Evolutionary conservation across 306 rosid genomes (phyloP).

Genomic region (Acmispon strigosus): DNA sequence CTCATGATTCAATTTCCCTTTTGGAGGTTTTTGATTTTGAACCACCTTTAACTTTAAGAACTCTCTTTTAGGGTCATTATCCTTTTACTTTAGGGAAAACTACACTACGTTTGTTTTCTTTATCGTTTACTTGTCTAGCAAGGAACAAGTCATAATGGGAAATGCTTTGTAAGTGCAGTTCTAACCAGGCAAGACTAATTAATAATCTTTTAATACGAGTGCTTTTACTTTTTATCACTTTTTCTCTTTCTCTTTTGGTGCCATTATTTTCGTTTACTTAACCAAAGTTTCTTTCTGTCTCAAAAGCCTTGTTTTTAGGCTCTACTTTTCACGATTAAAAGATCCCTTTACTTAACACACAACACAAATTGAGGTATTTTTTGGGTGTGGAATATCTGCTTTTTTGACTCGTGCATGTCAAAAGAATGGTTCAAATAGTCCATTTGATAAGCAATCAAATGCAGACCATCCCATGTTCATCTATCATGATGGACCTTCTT

Average conservation of each 20-base stretch:
- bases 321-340: slow-evolving; percentile 26
- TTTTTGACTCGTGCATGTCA: slow-evolving; percentile 32
- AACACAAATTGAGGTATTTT: background rate
- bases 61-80: background rate
- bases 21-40: background rate
- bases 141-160: slow-evolving; percentile 23
- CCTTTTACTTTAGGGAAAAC: slow-evolving; percentile 19
- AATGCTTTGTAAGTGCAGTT: slow-evolving; percentile 29
- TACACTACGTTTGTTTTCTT: slow-evolving; percentile 21
- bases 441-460: background rate
- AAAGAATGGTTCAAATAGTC: slow-evolving; percentile 10
- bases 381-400: slow-evolving; percentile 15
- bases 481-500: too few species aligned
- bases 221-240: slow-evolving; percentile 26
- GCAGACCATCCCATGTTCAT: too few species aligned
- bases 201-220: slow-evolving; percentile 1
- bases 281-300: slow-evolving; percentile 7
- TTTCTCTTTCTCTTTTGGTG: slow-evolving; percentile 22
- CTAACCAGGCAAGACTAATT: slow-evolving; percentile 16
- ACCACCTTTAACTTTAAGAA: too few species aligned
- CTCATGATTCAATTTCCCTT: background rate
- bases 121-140: background rate
- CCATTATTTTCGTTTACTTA: slow-evolving; percentile 23
- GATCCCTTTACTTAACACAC: slow-evolving; percentile 12
- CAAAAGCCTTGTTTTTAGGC: slow-evolving; percentile 34